These are phyloP conservation scores for Russula lepida DNA, from an alignment of 768 basidiomycete genomes.

Conservation along the genomic window DNA sequence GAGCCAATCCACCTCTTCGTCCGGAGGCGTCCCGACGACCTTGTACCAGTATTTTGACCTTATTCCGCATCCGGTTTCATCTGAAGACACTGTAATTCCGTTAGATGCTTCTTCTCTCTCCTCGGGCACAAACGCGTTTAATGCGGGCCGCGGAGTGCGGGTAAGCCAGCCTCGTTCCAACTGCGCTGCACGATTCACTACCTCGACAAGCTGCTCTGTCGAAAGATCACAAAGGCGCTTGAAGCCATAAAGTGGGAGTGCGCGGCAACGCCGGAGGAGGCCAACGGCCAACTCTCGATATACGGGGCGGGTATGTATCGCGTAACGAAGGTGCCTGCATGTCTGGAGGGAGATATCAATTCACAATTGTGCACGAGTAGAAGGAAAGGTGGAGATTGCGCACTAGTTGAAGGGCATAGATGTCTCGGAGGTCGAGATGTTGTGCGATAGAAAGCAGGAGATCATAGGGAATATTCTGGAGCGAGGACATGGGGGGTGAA, in stretches of 20 bases:
- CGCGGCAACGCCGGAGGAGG: conserved; percentile 56
- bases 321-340: conserved; percentile 51
- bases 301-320: conserved; percentile 57
- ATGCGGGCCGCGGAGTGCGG: conserved; percentile 46
- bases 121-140: conserved; percentile 24
- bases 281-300: conserved; percentile 56
- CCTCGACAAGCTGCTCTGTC: conserved; percentile 49
- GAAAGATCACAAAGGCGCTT: conserved; percentile 58
- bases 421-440: conserved; percentile 51
- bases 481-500: conserved; percentile 18
- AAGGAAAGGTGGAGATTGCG: conserved; percentile 25
- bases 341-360: conserved; percentile 34
- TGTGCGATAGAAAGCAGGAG: conserved; percentile 58
- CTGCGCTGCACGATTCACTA: conserved; percentile 53
- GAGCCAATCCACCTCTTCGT: conserved; percentile 68
- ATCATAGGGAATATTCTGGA: conserved; percentile 55
- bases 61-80: conserved; percentile 8
- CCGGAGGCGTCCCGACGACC: conserved; percentile 54
- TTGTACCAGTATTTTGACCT: conserved; percentile 53
- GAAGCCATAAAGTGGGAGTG: conserved; percentile 62
- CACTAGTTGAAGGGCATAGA: conserved; percentile 54
- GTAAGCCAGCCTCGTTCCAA: conserved; percentile 56
- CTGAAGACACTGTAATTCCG: background rate
- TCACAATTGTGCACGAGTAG: background rate
- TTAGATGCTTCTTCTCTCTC: background rate